phyloP scores from a whole-genome alignment of 257 asterid species.

The Solanum stenotomum region DNA sequence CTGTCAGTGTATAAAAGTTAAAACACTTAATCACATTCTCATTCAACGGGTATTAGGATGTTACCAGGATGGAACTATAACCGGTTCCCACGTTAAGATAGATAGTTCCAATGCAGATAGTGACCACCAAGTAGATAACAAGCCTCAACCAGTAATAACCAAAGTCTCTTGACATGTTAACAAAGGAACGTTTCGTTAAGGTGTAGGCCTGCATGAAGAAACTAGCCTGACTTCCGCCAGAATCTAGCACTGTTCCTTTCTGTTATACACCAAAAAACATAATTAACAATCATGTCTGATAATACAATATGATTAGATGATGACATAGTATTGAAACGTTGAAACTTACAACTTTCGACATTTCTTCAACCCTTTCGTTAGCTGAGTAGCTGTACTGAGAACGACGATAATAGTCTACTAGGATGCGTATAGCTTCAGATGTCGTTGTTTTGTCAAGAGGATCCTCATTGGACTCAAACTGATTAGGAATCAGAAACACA shows the following conservation, averaged over 20 bases:
- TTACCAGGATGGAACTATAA: conserved; percentile 86
- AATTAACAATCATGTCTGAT: background rate
- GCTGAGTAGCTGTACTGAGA: conserved; percentile 60
- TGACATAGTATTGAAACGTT: background rate
- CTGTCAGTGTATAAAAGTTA: background rate
- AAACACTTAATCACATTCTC: background rate
- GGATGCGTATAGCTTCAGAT: conserved; percentile 71
- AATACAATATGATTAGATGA: background rate
- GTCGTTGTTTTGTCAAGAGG: conserved; percentile 88
- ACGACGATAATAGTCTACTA: conserved; percentile 47
- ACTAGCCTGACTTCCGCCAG: conserved; percentile 99
- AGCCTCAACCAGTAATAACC: conserved; percentile 99
- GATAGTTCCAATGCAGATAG: conserved; percentile 94
- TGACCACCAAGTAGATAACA: conserved; percentile 79
- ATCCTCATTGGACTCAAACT: conserved; percentile 86
- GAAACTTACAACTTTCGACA: conserved; percentile 75
- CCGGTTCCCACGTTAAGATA: conserved; percentile 86
- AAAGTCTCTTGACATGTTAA: conserved; percentile 97
- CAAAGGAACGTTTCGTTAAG: conserved; percentile 78
- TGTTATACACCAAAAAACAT: conserved; percentile 9
- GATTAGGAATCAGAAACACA: background rate
- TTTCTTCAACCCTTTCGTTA: conserved; percentile 68
- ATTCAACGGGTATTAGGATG: background rate
- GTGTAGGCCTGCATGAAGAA: conserved; percentile 87
- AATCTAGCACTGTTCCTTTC: conserved; percentile 95